phyloP scores from a whole-genome alignment of 1,284 basidiomycete species.

The Puccinia coronata region DNA sequence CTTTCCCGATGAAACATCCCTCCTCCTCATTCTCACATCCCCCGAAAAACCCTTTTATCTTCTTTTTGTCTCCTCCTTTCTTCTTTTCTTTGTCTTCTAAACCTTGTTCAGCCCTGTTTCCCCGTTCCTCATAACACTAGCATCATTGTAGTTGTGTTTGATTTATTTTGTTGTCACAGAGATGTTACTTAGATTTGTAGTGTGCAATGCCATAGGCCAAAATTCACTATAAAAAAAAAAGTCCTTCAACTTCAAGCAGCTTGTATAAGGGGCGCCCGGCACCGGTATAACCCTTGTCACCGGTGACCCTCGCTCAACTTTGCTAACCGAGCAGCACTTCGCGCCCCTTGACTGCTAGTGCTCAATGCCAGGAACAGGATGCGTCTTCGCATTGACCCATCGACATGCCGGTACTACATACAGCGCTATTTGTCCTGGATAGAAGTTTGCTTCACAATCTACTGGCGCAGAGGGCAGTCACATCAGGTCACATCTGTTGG shows the following conservation, averaged over 20 bases:
- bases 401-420: no score
- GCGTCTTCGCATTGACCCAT: background rate
- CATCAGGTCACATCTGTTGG: no score
- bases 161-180: background rate
- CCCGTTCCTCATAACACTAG: background rate
- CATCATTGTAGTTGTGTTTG: background rate
- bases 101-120: background rate
- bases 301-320: no score
- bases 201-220: slow-evolving; percentile 5
- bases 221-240: slow-evolving; percentile 20
- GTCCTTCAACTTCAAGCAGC: no score
- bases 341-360: slow-evolving; percentile 14
- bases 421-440: background rate
- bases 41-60: background rate
- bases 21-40: no score
- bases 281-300: no score
- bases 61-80: background rate
- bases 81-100: background rate
- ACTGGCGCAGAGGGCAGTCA: slow-evolving; percentile 3
- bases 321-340: no score
- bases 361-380: background rate
- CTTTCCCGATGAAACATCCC: background rate
- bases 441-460: slow-evolving; percentile 25
- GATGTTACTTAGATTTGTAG: background rate
- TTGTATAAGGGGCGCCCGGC: no score